Base-by-base conservation (phyloP, 768 basidiomycete genomes). In the Tricholoma sp. region DNA sequence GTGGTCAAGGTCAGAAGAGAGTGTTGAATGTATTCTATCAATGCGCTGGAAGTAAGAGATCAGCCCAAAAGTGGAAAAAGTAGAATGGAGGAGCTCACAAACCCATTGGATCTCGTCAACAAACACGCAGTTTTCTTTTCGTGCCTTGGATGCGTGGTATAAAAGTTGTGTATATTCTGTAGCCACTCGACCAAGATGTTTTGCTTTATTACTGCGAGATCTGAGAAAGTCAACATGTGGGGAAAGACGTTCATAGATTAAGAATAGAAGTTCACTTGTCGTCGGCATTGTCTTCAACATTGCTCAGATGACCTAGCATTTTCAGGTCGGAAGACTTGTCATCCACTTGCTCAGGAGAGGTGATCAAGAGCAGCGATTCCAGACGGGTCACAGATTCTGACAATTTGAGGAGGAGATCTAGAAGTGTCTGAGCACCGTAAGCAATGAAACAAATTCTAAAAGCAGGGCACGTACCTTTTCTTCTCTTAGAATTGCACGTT, bases 131-230 rank as follows among this genome's bases (percentile, higher is more conserved):
- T 83, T 81, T 64, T 94, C 89, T 9, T 74, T 72, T 5, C 82
- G 77, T 10, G 95, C 93, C 70, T 97, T 96, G 18, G 84, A 81
- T 22, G 83, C 81, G 62, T 97, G 90, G 69, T 99, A 99, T 22
- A 94, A 77, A 18, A 98, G 79, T 67, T 98, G 95, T 9, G 83
- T 90, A 67, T 96, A 98, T 71, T 98, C 97, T 8, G 85, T 79
- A 12, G 94, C 92, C 27, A 95, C 89, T 52, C 95, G 83, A 10
- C 82, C 79, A 12, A 96, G 77, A 67, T 93, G 90, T 67, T 93
- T 91, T 31, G 88, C 85, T 46, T 85, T 79, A 67, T 83, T 85
- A 8, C 81, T 82, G 60, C 78, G 82, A 37, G 76, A 71, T 66
- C 86, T 89, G 65, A 21, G 59, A 49, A 27, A 63, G 18, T 51